Evolutionary conservation across 768 basidiomycete species (phyloP), one percentile per base, ranked within the genome.

Genomic region (Termitomyces sp.): DNA sequence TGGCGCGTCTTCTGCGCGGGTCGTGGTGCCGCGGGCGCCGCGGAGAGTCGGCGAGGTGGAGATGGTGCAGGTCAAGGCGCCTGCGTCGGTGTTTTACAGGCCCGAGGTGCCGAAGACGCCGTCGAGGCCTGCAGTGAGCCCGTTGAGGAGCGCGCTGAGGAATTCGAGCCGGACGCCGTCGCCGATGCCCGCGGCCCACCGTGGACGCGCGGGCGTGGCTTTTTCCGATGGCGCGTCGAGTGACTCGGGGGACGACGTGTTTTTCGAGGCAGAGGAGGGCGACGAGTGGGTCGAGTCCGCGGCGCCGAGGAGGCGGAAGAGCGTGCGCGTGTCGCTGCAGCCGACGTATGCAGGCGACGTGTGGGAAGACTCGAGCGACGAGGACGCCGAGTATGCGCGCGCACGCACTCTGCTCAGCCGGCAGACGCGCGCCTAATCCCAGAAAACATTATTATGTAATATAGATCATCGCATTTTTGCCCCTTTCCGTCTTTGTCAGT

Each of bases 281-380:
- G 9, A 34, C 31, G 31, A 1, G 6, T 9, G 9, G 7, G n/a
- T 13, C 4, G n/a, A 8, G n/a, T 2, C 37, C 16, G 18, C 15
- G 7, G 18, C 5, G 18, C 39, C 39, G 39, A 6, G 79, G 52
- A 3, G 31, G 5, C 69, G 80, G 62, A 92, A 92, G 72, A 90
- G 88, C 64, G 91, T 93, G 34, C 76, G 91, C 7, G 85, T 93
- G 52, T 89, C 87, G 29, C 69, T 92, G 37, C 79, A 85, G 45
- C 91, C 91, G 10, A 89, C 87, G 34, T 90, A 72, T 0, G 80
- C 89, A 1, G 88, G 61, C 22, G 81, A 83, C 60, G 66, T 83
- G 59, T 91, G 89, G 90, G 78, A 79, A 59, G 87, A 92, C 64
- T 89, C 88, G 63, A 86, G 86, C 64, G 87, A 87, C 51, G 86